These are phyloP conservation scores for Penicillium hordei DNA, from an alignment of 2,329 filamentous ascomycete species.

Conservation along the genomic window DNA sequence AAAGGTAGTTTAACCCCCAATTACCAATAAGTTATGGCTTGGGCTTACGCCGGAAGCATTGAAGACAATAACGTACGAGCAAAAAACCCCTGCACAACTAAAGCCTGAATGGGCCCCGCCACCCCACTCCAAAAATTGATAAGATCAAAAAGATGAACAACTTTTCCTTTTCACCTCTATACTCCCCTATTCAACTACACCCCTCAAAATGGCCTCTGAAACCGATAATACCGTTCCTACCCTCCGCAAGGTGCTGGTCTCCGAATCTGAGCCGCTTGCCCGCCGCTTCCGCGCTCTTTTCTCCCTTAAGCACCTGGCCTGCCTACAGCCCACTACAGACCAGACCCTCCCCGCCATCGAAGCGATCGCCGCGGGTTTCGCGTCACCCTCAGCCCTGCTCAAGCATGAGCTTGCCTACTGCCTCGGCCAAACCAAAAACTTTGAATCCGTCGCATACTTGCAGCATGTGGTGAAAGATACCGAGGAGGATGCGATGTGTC, in stretches of 20 bases:
- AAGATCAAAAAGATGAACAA: constrained; percentile 36
- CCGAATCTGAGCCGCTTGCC: constrained; percentile 78
- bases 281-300: constrained; percentile 94
- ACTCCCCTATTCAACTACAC: not conserved
- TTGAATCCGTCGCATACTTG: constrained; percentile 70
- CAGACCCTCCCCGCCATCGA: constrained; percentile 64
- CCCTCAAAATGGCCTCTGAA: constrained; percentile 32
- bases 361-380: constrained; percentile 85
- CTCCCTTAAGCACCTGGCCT: constrained; percentile 91
- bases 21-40: not conserved
- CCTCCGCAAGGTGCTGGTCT: constrained; percentile 70
- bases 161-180: constrained; percentile 11
- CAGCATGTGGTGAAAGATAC: constrained; percentile 72
- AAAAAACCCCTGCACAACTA: not conserved
- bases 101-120: constrained; percentile 27
- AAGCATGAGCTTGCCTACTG: constrained; percentile 99
- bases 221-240: constrained; percentile 42
- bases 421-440: constrained; percentile 82
- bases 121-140: constrained; percentile 43
- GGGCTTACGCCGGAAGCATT: not conserved
- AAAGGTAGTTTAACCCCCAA: not conserved
- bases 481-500: constrained; percentile 88
- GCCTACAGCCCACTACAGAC: constrained; percentile 57
- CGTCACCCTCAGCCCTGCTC: constrained; percentile 80
- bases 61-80: constrained; percentile 6